Evolutionary conservation across 1,284 basidiomycete species (phyloP).

Genomic region (Melampsora allii-populina): DNA sequence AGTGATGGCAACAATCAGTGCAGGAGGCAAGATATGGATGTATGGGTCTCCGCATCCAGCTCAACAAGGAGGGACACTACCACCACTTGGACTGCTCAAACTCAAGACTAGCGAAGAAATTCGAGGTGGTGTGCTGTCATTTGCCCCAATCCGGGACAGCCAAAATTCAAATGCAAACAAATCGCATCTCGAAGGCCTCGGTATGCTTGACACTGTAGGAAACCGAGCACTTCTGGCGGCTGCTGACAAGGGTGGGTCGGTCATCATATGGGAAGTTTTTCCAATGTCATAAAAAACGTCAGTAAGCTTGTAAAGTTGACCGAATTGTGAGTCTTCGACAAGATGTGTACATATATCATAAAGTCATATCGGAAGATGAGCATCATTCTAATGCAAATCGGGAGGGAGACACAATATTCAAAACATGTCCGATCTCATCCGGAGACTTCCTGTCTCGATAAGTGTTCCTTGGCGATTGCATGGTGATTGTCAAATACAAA

Average conservation of each 20-base stretch:
- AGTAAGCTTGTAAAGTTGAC: background rate
- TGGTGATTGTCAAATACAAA: too few species aligned
- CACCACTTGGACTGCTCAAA: slow-evolving; percentile 14
- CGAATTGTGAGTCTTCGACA: background rate
- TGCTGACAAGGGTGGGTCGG: slow-evolving; percentile 1
- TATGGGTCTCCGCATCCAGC: slow-evolving; percentile 2
- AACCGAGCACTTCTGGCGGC: background rate
- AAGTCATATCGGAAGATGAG: too few species aligned
- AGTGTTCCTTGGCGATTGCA: too few species aligned
- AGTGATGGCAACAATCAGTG: slow-evolving; percentile 17
- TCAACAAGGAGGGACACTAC: background rate
- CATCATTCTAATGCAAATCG: too few species aligned
- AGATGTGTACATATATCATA: too few species aligned
- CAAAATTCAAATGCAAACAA: background rate
- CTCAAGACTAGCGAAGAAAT: slow-evolving; percentile 14
- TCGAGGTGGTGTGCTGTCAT: slow-evolving; percentile 23
- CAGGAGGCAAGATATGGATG: slow-evolving; percentile 33
- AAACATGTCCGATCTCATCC: too few species aligned
- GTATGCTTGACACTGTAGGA: slow-evolving; percentile 1
- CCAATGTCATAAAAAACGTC: background rate
- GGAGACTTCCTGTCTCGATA: too few species aligned
- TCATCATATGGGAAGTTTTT: slow-evolving; percentile 6
- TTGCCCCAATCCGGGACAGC: slow-evolving; percentile 1
- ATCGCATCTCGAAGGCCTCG: background rate
- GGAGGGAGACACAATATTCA: too few species aligned